A percentile compares a stretch with the other conserved stretches of the same genome.
Evolutionary conservation across 352 stramenopile genomes (phyloP).

Genomic region (Phytophthora macrochlamydospora): DNA sequence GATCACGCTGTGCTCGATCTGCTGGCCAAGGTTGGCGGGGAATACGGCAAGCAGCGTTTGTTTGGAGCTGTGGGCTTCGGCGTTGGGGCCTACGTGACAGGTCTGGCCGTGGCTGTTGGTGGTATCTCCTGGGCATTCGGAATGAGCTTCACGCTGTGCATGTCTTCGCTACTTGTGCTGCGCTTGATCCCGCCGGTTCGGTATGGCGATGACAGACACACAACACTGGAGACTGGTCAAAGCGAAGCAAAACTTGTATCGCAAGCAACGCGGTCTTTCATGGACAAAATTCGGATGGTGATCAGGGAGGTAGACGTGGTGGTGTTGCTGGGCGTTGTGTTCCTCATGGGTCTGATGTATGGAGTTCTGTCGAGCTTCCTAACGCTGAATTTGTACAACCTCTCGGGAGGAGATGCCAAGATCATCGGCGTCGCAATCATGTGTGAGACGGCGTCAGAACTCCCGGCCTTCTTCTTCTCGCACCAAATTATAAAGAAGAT

Average conservation of each 20-base stretch:
- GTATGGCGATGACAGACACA: conserved; percentile 11
- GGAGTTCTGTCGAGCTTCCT: conserved; percentile 76
- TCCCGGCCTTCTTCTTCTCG: conserved; percentile 78
- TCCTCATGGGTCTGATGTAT: conserved; percentile 73
- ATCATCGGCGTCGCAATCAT: conserved; percentile 53
- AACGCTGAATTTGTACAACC: conserved; percentile 77
- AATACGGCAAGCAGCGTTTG: conserved; percentile 80
- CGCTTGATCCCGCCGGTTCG: conserved; percentile 47
- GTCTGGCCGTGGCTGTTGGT: conserved; percentile 45
- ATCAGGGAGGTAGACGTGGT: conserved; percentile 53
- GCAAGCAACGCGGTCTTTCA: conserved; percentile 35
- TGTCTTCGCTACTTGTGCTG: conserved; percentile 60
- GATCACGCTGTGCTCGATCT: conserved; percentile 71
- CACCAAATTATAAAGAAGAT: conserved; percentile 61
- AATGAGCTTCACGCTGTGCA: conserved; percentile 46
- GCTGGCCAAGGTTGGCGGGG: conserved; percentile 57
- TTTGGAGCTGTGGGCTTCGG: conserved; percentile 74
- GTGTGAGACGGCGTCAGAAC: conserved; percentile 61
- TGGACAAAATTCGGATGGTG: conserved; percentile 32
- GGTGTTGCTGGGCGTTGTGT: conserved; percentile 62
- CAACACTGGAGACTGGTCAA: conserved; percentile 29
- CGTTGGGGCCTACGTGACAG: conserved; percentile 59
- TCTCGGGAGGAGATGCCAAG: conserved; percentile 59
- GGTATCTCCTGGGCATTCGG: conserved; percentile 71
- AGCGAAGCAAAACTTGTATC: conserved; percentile 11